These are phyloP conservation scores for Reticulascus tulasneorum DNA, from an alignment of 2,329 filamentous ascomycete species.

Conservation along the genomic window DNA sequence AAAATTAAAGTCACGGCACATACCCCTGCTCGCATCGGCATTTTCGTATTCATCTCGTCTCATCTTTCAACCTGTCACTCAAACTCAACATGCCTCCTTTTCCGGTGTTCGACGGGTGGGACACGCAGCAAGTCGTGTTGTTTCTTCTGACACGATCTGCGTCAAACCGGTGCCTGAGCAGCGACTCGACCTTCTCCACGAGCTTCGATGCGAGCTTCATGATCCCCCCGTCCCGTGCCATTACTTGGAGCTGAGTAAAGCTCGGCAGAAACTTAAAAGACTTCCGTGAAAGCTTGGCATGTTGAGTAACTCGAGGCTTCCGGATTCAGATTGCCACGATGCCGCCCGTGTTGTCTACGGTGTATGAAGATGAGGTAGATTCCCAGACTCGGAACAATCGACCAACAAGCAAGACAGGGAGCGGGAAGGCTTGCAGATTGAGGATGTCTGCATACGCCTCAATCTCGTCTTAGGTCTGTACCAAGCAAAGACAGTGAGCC, in stretches of 20 bases:
- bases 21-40: constrained; percentile 7
- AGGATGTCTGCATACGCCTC: too few species aligned
- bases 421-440: too few species aligned
- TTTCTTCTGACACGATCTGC: constrained; percentile 18
- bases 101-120: constrained; percentile 20
- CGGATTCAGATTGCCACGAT: too few species aligned
- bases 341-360: too few species aligned
- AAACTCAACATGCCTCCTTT: constrained; percentile 19
- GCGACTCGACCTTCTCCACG: neutral
- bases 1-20: constrained; percentile 11
- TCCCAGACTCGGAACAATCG: too few species aligned
- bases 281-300: constrained; percentile 10
- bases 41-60: constrained; percentile 21
- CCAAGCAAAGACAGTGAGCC: too few species aligned
- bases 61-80: constrained; percentile 17
- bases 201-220: neutral
- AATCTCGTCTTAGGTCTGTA: too few species aligned
- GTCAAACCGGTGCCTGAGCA: constrained; percentile 10
- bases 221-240: neutral
- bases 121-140: constrained; percentile 13
- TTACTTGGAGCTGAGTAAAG: constrained; percentile 6
- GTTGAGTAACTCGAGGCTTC: too few species aligned
- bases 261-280: constrained; percentile 10
- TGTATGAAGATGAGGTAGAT: too few species aligned
- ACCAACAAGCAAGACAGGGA: too few species aligned